phyloP scores from a whole-genome alignment of 2,329 filamentous ascomycete species.

The Calonectria pseudoturangicola region DNA sequence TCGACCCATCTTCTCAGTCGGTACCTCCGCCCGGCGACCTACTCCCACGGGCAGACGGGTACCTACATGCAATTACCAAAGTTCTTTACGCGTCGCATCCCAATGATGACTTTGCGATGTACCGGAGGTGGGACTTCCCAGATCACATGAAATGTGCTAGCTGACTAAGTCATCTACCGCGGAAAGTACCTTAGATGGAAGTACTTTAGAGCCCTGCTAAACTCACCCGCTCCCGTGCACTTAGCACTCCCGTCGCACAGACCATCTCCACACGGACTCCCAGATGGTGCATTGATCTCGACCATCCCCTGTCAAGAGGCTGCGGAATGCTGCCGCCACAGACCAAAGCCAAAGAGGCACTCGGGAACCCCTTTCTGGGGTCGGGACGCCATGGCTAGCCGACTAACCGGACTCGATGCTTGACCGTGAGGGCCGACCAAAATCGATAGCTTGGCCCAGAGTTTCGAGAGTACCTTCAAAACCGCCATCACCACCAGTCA shows the following conservation, averaged over 20 bases:
- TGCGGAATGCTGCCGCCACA: conserved; percentile 56
- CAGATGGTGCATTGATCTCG: conserved; percentile 47
- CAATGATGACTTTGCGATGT: conserved; percentile 19
- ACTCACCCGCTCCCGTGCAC: conserved; percentile 3
- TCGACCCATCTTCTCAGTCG: neutral
- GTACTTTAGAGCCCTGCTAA: neutral
- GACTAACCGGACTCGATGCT: conserved; percentile 43
- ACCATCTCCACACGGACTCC: conserved; percentile 35
- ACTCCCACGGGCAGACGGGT: conserved; percentile 2
- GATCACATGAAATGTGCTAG: conserved; percentile 14
- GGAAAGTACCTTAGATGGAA: conserved; percentile 8
- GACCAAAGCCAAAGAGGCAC: conserved; percentile 48
- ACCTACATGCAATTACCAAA: conserved; percentile 23
- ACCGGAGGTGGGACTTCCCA: conserved; percentile 17
- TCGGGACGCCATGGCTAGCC: conserved; percentile 45
- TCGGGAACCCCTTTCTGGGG: conserved; percentile 54
- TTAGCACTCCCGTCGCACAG: conserved; percentile 18
- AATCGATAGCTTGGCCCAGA: conserved; percentile 50
- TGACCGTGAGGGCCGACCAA: conserved; percentile 41
- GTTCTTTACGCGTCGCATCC: conserved; percentile 8
- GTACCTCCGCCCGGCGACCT: neutral
- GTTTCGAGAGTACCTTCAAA: conserved; percentile 37
- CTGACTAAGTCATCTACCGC: conserved; percentile 30
- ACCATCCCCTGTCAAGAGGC: conserved; percentile 50
- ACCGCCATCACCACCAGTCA: conserved; percentile 19